Conservation (phyloP, 257 asterid genomes). For the Solanum habrochaites region DNA sequence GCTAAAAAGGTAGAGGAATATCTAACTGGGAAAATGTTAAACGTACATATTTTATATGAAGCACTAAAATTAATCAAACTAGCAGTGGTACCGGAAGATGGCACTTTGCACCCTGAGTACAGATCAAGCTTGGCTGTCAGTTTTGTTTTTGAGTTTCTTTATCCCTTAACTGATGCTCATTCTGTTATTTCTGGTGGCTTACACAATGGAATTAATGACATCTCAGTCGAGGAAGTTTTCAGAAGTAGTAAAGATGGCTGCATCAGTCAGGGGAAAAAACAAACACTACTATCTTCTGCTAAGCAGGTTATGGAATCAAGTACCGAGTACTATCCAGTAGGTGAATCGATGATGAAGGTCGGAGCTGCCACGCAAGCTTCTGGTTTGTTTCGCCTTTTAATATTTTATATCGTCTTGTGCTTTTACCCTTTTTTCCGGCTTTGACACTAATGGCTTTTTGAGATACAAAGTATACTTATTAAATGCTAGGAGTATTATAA, state of each 20-base stretch:
- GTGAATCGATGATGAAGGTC: slow-evolving; percentile 45
- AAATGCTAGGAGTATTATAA: not conserved
- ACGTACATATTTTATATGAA: slow-evolving; percentile 20
- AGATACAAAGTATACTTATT: not conserved
- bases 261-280: slow-evolving; percentile 1
- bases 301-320: slow-evolving; percentile 44
- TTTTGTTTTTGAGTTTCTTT: slow-evolving; percentile 49
- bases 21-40: slow-evolving; percentile 27
- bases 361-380: slow-evolving; percentile 62
- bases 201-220: slow-evolving; percentile 2
- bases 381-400: slow-evolving; percentile 21
- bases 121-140: slow-evolving; percentile 46
- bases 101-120: slow-evolving; percentile 44
- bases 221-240: not conserved
- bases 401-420: not conserved
- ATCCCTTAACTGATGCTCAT: slow-evolving; percentile 9
- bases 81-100: slow-evolving; percentile 38
- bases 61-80: slow-evolving; percentile 38
- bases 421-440: not conserved
- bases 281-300: slow-evolving; percentile 34
- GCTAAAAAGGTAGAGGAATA: slow-evolving; percentile 39
- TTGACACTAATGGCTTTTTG: not conserved
- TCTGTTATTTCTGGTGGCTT: not conserved
- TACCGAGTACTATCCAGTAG: slow-evolving; percentile 54
- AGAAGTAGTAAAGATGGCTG: not conserved